Conservation (phyloP, 805 yeast species). For the Teunomyces panamensis region DNA sequence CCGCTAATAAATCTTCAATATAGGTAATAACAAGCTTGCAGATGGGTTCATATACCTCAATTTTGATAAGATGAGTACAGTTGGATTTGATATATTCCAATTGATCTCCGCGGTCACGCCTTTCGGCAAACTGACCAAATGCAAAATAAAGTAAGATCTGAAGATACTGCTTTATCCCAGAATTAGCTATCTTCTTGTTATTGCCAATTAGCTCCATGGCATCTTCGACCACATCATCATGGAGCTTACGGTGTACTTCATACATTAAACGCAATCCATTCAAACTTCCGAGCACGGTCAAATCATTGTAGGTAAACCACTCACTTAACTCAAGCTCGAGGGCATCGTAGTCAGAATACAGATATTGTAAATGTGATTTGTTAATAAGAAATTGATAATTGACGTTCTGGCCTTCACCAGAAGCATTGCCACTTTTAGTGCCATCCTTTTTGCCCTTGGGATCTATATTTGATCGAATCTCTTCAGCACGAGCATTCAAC, state of each 20-base stretch:
- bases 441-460: constrained; percentile 1
- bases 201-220: background rate
- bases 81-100: constrained; percentile 12
- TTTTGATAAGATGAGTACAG: constrained; percentile 4
- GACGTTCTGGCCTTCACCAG: background rate
- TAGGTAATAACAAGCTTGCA: background rate
- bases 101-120: constrained; percentile 14
- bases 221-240: background rate
- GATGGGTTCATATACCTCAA: constrained; percentile 6
- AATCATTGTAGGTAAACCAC: constrained; percentile 39
- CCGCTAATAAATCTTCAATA: background rate
- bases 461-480: constrained; percentile 17
- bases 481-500: constrained; percentile 41
- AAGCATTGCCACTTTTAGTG: background rate
- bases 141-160: constrained; percentile 21
- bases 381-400: constrained; percentile 26
- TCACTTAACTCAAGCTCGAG: constrained; percentile 31
- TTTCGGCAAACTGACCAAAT: constrained; percentile 22
- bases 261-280: constrained; percentile 8
- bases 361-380: constrained; percentile 29
- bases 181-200: background rate
- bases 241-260: constrained; percentile 1
- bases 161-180: constrained; percentile 5
- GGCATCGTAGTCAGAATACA: constrained; percentile 24
- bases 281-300: constrained; percentile 19